Evolutionary conservation across 768 basidiomycete species (phyloP), one percentile per base, ranked within the genome.

Genomic region (Lactifluus subvellereus): DNA sequence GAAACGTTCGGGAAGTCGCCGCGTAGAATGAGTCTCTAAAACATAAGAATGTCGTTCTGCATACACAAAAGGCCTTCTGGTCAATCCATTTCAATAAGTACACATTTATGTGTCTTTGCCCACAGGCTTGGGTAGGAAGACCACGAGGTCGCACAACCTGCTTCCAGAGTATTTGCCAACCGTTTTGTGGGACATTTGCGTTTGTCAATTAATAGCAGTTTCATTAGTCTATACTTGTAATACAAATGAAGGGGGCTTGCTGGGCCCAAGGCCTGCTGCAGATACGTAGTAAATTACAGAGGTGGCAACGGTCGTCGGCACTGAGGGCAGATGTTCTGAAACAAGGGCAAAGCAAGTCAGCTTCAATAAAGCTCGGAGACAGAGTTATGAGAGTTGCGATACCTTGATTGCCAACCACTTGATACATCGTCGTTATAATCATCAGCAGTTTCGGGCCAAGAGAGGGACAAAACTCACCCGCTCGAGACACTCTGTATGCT

Each of bases 401-500:
- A 84, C 87, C 80, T 89, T 89, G 71, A 89, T 86, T 55, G 84
- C 84, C 65, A 89, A 80, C 89, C 89, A 90, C 83, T 62, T 18
- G 13, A 2, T 84, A 52, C 53, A 66, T 55, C 43, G 37, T 27
- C 22, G 18, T 60, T 27, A 45, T n/a, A n/a, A 57, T 57, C 22
- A 11, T 32, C 18, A 20, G 35, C 11, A 16, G 10, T 43, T 6
- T 20, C 27, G 2, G 7, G 20, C 50, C 42, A 40, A 49, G 27
- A 61, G n/a, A 48, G 33, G 30, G 37, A 6, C 18, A 62, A 42
- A 18, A 74, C 79, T 65, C 70, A 85, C 85, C 78, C 84, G 82
- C 76, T 94, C 88, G 37, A 95, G 77, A 77, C 93, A 95, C 22
- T 87, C 86, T 0, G 92, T 94, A 70, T 95, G 93, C 89, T 91